phyloP scores from a whole-genome alignment of 2,329 filamentous ascomycete genomes.

The Diaporthe longicolla region DNA sequence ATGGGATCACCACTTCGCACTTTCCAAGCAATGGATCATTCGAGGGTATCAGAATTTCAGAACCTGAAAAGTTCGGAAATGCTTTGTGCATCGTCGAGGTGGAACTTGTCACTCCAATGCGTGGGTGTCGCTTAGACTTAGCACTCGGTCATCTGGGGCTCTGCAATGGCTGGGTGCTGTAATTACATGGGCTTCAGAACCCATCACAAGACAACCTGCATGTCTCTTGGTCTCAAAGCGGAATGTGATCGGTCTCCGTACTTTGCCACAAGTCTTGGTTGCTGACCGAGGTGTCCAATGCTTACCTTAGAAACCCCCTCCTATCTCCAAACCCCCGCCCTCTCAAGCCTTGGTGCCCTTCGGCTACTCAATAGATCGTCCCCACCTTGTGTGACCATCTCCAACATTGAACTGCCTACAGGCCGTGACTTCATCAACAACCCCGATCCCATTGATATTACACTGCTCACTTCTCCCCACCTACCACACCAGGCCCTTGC shows the following conservation, averaged over 20 bases:
- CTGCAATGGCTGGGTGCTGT: no score
- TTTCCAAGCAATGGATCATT: no score
- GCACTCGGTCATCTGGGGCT: not conserved
- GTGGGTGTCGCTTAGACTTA: no score
- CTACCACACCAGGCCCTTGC: not conserved
- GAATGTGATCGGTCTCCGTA: not conserved
- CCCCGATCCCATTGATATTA: not conserved
- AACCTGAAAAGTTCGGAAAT: not conserved
- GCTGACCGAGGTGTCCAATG: slow-evolving; percentile 3
- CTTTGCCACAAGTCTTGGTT: slow-evolving; percentile 13
- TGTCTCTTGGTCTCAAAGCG: no score
- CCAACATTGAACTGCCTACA: not conserved
- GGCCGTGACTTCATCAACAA: not conserved
- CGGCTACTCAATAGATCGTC: not conserved
- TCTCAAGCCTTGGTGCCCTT: not conserved
- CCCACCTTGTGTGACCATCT: slow-evolving; percentile 24
- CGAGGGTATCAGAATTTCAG: not conserved
- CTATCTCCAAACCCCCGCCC: slow-evolving; percentile 27
- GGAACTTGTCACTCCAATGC: not conserved
- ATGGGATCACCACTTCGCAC: not conserved
- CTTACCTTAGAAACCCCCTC: not conserved
- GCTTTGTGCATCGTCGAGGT: not conserved
- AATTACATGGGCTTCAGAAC: not conserved
- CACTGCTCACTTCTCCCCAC: not conserved
- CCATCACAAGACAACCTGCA: not conserved